phyloP scores from a whole-genome alignment of 108 stramenopile species.

The Epipyxis sp. region DNA sequence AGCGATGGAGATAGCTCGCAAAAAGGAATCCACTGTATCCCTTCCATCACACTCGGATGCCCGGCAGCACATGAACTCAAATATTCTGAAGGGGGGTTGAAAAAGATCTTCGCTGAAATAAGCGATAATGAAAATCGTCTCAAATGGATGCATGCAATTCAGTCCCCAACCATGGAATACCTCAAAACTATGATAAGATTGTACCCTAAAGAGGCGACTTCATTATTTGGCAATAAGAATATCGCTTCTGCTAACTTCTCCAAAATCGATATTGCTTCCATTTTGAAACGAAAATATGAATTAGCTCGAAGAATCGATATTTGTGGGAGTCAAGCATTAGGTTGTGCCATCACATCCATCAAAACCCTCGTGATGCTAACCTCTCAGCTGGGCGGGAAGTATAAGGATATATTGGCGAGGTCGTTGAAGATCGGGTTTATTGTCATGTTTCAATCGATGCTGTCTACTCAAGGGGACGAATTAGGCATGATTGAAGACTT shows the following conservation, averaged over 20 bases:
- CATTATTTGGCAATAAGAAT: not conserved
- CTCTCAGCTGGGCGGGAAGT: conserved; percentile 1
- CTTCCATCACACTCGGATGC: conserved; percentile 38
- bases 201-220: not conserved
- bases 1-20: not conserved
- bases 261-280: not conserved
- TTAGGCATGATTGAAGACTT: conserved; percentile 44
- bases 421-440: conserved; percentile 33
- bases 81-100: conserved; percentile 34
- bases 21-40: conserved; percentile 2
- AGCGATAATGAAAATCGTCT: not conserved
- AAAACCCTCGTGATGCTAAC: conserved; percentile 24
- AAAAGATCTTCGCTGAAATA: not conserved
- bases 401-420: conserved; percentile 10
- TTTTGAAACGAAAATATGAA: conserved; percentile 13
- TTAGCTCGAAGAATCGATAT: conserved; percentile 33
- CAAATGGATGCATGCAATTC: conserved; percentile 16
- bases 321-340: conserved; percentile 27
- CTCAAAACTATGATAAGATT: not conserved
- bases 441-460: conserved; percentile 35
- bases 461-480: conserved; percentile 38
- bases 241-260: not conserved
- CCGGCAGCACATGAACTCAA: conserved; percentile 35
- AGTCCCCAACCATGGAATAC: not conserved
- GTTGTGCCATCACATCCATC: conserved; percentile 17